Conservation (phyloP, 176 grass and related monocot genomes). For the Puya raimondii region DNA sequence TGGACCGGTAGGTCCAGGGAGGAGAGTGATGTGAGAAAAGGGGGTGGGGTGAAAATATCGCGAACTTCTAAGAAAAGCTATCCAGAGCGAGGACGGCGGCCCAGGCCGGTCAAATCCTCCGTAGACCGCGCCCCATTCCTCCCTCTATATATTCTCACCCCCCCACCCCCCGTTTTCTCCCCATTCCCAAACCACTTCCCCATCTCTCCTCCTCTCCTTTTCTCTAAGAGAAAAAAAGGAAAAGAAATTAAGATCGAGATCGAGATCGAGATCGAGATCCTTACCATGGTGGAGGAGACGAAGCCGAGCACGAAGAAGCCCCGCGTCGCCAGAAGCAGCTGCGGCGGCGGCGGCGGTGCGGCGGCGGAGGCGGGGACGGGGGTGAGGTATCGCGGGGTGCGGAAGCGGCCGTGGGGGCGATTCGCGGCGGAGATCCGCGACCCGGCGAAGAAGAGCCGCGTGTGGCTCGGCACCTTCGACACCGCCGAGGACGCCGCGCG, state of each 20-base stretch:
- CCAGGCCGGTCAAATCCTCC: not conserved
- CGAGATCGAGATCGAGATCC: too few species aligned
- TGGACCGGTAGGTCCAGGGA: not conserved
- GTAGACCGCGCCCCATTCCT: not conserved
- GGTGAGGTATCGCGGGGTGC: not conserved
- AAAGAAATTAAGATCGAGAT: too few species aligned
- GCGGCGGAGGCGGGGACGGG: not conserved
- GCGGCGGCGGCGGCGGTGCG: not conserved
- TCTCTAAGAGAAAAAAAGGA: too few species aligned
- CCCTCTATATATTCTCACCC: not conserved
- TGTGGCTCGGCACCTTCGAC: constrained; percentile 95
- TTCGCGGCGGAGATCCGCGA: constrained; percentile 94
- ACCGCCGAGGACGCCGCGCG: constrained; percentile 78
- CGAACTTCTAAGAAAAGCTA: not conserved
- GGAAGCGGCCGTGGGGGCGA: constrained; percentile 84
- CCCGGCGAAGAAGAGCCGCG: constrained; percentile 85
- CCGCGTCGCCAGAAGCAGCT: not conserved
- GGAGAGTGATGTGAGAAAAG: not conserved
- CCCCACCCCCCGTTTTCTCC: not conserved
- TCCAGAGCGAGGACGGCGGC: not conserved
- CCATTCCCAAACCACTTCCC: not conserved
- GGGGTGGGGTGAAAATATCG: not conserved
- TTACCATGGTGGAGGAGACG: too few species aligned
- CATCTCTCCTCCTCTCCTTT: not conserved
- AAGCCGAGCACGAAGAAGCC: not conserved